Base-by-base conservation (phyloP, 768 basidiomycete genomes). In the Pulveroboletus frians region DNA sequence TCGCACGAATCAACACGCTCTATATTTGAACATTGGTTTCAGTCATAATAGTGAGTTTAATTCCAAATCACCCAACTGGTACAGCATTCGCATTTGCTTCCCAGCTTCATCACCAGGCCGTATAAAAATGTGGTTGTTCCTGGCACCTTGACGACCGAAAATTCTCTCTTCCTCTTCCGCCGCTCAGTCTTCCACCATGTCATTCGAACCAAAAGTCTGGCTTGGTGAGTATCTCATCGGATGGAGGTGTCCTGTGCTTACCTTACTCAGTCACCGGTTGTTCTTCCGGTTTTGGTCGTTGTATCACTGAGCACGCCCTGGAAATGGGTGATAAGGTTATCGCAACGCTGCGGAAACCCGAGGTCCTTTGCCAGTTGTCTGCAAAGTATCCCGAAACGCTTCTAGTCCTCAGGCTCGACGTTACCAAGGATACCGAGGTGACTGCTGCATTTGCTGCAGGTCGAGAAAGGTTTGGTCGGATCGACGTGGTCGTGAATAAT, bases 301-400 rank as follows among this genome's bases (percentile, higher is more conserved):
- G 54, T 21, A 57, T 70, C 21, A 57, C 63, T 3, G 60, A 71
- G 49, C 13, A 49, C 4, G 69, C 61, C 39, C 64, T 76, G 35
- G 31, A 47, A 9, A 60, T 55, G 7, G 75, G 74, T 17, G 72
- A 73, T 36, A 67, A 49, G 7, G 75, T 66, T 43, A 62, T 73
- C 49, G 75, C 76, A 8, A 75, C 76, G 17, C 53, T 73, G 23
- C 71, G 74, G 37, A 69, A 60, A 46, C 23, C 73, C 6, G 62
- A 55, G 15, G 59, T 51, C 27, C 59, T 75, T 27, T 47, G 54
- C 18, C 63, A 66, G 17, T 63, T 68, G 13, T 45, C 50, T 1
- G 40, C 41, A 1, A 29, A 62, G 21, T 69, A 70, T 47, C 54
- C 62, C 4, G 36, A 54, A 8, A 53, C 54, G 1, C 67, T 77